A percentile compares a stretch with the other conserved stretches of the same genome.
These are phyloP conservation scores for Penicillium glabrum DNA, from an alignment of 2,329 filamentous ascomycete species.

Conservation along the genomic window DNA sequence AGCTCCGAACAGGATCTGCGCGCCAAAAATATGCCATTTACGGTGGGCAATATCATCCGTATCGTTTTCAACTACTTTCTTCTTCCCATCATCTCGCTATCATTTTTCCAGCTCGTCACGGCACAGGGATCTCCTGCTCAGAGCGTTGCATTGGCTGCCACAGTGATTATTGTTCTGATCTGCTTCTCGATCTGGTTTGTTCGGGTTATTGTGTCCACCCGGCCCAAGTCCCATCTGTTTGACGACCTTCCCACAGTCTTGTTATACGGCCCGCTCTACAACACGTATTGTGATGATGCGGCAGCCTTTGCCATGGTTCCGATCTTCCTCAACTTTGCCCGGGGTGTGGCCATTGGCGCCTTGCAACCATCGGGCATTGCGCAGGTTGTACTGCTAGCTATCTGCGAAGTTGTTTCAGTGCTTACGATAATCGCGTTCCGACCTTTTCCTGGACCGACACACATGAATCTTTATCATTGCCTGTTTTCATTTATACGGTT, in stretches of 20 bases:
- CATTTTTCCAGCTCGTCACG: constrained; percentile 87
- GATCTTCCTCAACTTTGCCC: constrained; percentile 77
- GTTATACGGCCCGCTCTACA: constrained; percentile 90
- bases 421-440: constrained; percentile 85
- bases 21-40: constrained; percentile 88
- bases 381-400: constrained; percentile 86
- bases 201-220: constrained; percentile 74
- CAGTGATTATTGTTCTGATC: constrained; percentile 72
- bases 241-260: constrained; percentile 89
- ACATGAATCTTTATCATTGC: constrained; percentile 95
- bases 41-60: constrained; percentile 73
- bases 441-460: constrained; percentile 86
- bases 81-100: constrained; percentile 80
- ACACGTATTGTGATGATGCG: constrained; percentile 93
- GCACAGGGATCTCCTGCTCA: constrained; percentile 66
- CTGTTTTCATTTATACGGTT: constrained; percentile 79
- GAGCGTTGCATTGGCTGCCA: constrained; percentile 70
- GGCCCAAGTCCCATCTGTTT: constrained; percentile 83
- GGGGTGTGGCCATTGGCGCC: constrained; percentile 87
- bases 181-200: constrained; percentile 77
- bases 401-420: constrained; percentile 89
- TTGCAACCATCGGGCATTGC: constrained; percentile 91
- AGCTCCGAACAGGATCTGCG: constrained; percentile 83
- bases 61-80: constrained; percentile 92
- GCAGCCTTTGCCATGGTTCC: constrained; percentile 88